Conservation (phyloP, 2,329 filamentous ascomycete genomes). For the Aphanoascus verrucosus region DNA sequence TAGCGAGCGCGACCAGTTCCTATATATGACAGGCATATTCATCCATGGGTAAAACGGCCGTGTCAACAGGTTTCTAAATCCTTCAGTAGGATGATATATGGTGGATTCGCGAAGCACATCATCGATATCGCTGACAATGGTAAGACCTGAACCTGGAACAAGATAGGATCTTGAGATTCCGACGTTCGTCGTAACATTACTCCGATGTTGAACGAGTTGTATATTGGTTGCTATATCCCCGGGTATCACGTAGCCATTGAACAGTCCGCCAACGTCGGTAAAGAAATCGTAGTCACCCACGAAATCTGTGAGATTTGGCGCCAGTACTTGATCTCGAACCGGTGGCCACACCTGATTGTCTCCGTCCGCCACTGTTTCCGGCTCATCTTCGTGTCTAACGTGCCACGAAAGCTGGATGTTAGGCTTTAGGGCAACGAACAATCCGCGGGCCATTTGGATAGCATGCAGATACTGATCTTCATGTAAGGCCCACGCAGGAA, state of each 20-base stretch:
- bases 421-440: slow-evolving; percentile 63
- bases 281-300: slow-evolving; percentile 67
- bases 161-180: slow-evolving; percentile 63
- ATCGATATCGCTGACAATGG: slow-evolving; percentile 66
- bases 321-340: slow-evolving; percentile 52
- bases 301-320: slow-evolving; percentile 55
- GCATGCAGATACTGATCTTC: slow-evolving; percentile 53
- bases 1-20: slow-evolving; percentile 59
- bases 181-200: slow-evolving; percentile 48
- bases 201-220: slow-evolving; percentile 58
- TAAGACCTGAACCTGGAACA: slow-evolving; percentile 58
- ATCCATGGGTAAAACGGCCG: slow-evolving; percentile 59
- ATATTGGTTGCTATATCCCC: slow-evolving; percentile 56
- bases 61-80: slow-evolving; percentile 66
- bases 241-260: slow-evolving; percentile 43
- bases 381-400: slow-evolving; percentile 33
- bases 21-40: slow-evolving; percentile 71
- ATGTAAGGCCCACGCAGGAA: slow-evolving; percentile 51
- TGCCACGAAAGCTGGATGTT: slow-evolving; percentile 9
- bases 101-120: slow-evolving; percentile 72
- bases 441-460: slow-evolving; percentile 60
- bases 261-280: slow-evolving; percentile 49
- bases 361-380: slow-evolving; percentile 48
- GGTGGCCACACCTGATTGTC: slow-evolving; percentile 42
- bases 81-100: slow-evolving; percentile 65